Evolutionary conservation across 1,139 yeast species (phyloP).

Genomic region (Hemisphaericaspora subhashii): DNA sequence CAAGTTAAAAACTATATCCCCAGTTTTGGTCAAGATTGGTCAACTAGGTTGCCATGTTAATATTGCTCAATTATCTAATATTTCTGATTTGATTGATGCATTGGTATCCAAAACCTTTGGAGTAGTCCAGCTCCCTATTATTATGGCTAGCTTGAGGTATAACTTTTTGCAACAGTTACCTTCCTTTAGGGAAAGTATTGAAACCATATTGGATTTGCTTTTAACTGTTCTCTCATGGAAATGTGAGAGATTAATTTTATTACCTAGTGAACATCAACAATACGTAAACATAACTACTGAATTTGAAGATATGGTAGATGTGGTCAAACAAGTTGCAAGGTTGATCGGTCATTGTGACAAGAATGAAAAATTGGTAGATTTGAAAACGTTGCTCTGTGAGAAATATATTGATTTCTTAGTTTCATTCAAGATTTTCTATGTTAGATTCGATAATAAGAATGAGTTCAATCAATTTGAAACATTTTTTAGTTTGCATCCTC

Average conservation of each 20-base stretch:
- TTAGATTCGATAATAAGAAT: constrained; percentile 27
- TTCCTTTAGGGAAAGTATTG: constrained; percentile 18
- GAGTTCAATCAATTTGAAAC: constrained; percentile 23
- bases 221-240: constrained; percentile 34
- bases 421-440: constrained; percentile 34
- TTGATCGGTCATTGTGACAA: constrained; percentile 10
- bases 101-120: constrained; percentile 20
- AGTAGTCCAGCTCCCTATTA: constrained; percentile 20
- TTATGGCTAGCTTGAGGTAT: constrained; percentile 22
- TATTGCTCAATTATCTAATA: constrained; percentile 13
- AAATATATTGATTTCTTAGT: constrained; percentile 34
- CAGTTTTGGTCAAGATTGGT: constrained; percentile 26
- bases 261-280: constrained; percentile 17
- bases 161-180: constrained; percentile 20
- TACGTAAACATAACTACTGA: constrained; percentile 13
- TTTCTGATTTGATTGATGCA: constrained; percentile 11
- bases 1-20: constrained; percentile 17
- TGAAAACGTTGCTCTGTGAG: constrained; percentile 26
- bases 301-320: constrained; percentile 13
- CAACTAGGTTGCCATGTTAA: constrained; percentile 26
- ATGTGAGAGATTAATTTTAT: constrained; percentile 31
- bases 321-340: constrained; percentile 12
- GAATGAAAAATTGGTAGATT: constrained; percentile 9
- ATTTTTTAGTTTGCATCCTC: constrained; percentile 29
- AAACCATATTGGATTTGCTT: constrained; percentile 24